phyloP scores from a whole-genome alignment of 768 basidiomycete genomes.

The Boletus huronensis region DNA sequence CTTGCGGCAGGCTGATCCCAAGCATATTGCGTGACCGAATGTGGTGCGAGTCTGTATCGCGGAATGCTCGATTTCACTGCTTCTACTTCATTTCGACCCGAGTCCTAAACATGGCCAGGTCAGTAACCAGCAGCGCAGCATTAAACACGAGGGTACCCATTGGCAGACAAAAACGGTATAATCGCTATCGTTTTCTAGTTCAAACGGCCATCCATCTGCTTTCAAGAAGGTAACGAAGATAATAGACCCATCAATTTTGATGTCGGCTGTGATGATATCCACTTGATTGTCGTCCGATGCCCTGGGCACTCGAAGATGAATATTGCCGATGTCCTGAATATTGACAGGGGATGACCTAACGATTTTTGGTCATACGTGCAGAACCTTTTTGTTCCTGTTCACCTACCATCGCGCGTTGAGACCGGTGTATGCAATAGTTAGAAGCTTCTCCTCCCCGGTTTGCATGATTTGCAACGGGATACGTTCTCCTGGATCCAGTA shows the following conservation, averaged over 20 bases:
- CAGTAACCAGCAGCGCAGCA: slow-evolving; percentile 9
- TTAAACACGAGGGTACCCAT: slow-evolving; percentile 44
- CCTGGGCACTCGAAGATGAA: slow-evolving; percentile 66
- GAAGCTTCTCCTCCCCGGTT: slow-evolving; percentile 62
- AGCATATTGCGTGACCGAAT: slow-evolving; percentile 64
- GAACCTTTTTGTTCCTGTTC: not conserved
- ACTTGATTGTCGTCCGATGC: slow-evolving; percentile 36
- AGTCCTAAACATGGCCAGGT: slow-evolving; percentile 41
- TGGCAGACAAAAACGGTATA: slow-evolving; percentile 67
- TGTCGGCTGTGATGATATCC: slow-evolving; percentile 68
- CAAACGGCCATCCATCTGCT: slow-evolving; percentile 81
- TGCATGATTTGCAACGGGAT: slow-evolving; percentile 66
- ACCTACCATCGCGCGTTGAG: slow-evolving; percentile 76
- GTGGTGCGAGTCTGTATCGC: slow-evolving; percentile 57
- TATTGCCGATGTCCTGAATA: slow-evolving; percentile 83
- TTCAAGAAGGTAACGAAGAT: slow-evolving; percentile 78
- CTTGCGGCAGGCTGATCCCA: slow-evolving; percentile 91
- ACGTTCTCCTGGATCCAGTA: slow-evolving; percentile 65
- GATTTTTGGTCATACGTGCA: not conserved
- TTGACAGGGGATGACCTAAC: slow-evolving; percentile 89
- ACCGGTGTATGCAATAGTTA: slow-evolving; percentile 86
- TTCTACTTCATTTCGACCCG: slow-evolving; percentile 37
- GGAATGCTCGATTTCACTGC: slow-evolving; percentile 36
- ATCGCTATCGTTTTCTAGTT: slow-evolving; percentile 86
- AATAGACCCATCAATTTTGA: slow-evolving; percentile 79